A percentile compares a stretch with the other conserved stretches of the same genome.
Evolutionary conservation across 257 asterid species (phyloP).

Genomic region (Solanum stenotomum): DNA sequence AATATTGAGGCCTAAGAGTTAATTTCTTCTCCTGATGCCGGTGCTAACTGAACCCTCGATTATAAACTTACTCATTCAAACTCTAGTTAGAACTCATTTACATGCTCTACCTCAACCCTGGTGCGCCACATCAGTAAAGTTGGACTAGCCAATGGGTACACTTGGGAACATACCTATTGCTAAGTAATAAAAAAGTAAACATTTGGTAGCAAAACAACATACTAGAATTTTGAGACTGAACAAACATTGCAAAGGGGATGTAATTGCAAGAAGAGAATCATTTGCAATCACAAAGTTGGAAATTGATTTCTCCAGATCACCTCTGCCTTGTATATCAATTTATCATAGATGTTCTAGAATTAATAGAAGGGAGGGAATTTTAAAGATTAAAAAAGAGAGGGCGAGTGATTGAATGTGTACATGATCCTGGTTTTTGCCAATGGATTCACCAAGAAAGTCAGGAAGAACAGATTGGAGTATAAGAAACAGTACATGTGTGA

Average conservation of each 20-base stretch:
- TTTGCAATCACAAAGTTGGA: background rate
- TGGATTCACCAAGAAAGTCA: background rate
- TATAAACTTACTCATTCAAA: background rate
- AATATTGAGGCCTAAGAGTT: background rate
- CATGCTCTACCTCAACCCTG: background rate
- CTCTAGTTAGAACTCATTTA: background rate
- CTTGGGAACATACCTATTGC: background rate
- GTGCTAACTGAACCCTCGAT: background rate
- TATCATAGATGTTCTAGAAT: background rate
- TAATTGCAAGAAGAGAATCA: background rate
- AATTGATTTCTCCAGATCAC: background rate
- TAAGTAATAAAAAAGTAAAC: background rate
- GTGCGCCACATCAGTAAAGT: background rate
- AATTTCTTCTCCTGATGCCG: background rate
- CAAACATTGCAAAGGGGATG: background rate
- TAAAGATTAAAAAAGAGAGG: background rate
- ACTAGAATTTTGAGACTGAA: background rate
- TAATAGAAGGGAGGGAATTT: background rate
- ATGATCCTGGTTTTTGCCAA: background rate
- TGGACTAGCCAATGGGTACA: background rate
- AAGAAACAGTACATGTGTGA: background rate
- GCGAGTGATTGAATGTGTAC: background rate
- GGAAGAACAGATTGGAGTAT: background rate
- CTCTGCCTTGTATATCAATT: background rate
- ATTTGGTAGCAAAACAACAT: background rate